phyloP scores from a whole-genome alignment of 2,329 filamentous ascomycete species.

The Bimuria novae-zelandiae region DNA sequence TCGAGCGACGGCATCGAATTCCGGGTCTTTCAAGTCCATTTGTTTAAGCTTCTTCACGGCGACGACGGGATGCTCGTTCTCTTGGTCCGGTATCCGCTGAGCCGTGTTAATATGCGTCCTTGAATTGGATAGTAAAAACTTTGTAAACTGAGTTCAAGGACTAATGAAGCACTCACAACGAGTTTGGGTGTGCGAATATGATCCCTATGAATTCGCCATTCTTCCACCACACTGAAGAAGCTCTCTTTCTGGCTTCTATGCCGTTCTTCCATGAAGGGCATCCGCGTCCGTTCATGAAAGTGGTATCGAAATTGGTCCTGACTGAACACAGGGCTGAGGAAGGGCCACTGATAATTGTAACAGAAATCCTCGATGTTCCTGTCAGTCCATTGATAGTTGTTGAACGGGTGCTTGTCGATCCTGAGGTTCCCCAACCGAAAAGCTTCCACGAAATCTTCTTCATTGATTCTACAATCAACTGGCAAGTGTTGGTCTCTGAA shows the following conservation, averaged over 20 bases:
- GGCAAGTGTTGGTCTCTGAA: constrained; percentile 12
- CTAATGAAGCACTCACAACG: constrained; percentile 1
- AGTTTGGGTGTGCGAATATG: constrained; percentile 7
- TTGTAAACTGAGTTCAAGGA: no score
- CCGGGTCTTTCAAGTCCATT: not conserved
- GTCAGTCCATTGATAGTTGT: not conserved
- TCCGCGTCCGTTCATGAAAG: constrained; percentile 4
- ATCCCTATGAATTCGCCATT: constrained; percentile 18
- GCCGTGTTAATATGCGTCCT: no score
- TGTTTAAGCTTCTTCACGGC: constrained; percentile 18
- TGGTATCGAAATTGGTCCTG: constrained; percentile 9
- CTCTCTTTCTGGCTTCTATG: not conserved
- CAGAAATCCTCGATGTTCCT: constrained; percentile 3
- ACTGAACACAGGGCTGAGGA: constrained; percentile 17
- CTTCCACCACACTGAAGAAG: constrained; percentile 16
- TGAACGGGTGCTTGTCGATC: constrained; percentile 5
- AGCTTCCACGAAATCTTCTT: not conserved
- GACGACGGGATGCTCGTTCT: constrained; percentile 15
- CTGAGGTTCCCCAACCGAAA: not conserved
- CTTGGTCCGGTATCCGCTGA: no score
- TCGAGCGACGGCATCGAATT: constrained; percentile 6
- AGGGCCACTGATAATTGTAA: constrained; percentile 15
- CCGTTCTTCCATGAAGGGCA: constrained; percentile 14
- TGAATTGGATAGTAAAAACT: no score
- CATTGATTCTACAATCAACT: not conserved